Base-by-base conservation (phyloP, 805 yeast species). In the Blastobotrys robertii region DNA sequence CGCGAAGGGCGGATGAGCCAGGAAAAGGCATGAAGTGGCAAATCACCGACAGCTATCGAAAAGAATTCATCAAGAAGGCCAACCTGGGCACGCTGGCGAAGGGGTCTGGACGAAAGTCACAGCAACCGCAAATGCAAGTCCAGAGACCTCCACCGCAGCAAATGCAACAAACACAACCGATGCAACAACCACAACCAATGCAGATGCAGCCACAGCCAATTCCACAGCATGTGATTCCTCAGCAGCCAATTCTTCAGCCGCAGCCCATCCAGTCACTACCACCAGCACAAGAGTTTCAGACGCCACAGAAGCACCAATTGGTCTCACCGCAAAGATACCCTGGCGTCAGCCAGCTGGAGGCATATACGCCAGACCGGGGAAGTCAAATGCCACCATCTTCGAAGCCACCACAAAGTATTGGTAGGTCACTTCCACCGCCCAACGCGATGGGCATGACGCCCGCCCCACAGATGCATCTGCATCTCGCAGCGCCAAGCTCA, bases 21-120 rank as follows among this genome's bases (percentile, higher is more conserved):
- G 98, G 99, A 12, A 92, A 92, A 63, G 97, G 98, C 50, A 90
- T 92, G 94, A 92, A 92, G 65, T 92, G 99, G 99, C 94, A 87
- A 65, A 88, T 92, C 46, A 78, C 87, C 49, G 92, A 85, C 34
- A 67, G 79, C 38, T 90, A 83, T 60, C 80, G 82, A 55, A 79
- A 79, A 37, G 98, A 92, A 50, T 88, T 88, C 55, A 64, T 88
- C 59, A 75, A 73, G 52, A 84, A 87, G 66, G 79, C 88, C 65
- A 76, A 76, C 46, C 79, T 74, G 47, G 95, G 95, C 25, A 58
- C 54, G 37, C 45, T 50, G 38, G 39, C 45, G 28, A 50, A 51
- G 43, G 48, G 54, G 38, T 45, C 35, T 13, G 38, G 36, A 35
- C 35, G 34, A 25, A 25, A 33, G 42, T 28, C 38, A 33, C 29